These are phyloP conservation scores for Penicillium pancosmium DNA, from an alignment of 495 filamentous ascomycete genomes.

Conservation along the genomic window DNA sequence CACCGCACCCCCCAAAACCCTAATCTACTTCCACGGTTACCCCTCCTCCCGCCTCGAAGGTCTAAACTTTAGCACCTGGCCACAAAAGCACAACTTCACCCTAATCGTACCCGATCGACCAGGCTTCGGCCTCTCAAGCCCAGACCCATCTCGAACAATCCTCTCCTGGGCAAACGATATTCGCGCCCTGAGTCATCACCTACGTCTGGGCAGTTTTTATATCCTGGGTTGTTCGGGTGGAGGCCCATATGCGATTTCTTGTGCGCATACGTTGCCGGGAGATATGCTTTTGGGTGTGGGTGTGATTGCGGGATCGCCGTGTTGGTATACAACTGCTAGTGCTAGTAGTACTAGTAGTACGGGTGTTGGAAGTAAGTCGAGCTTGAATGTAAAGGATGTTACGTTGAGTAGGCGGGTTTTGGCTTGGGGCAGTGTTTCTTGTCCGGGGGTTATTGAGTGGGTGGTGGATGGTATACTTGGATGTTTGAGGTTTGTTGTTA, in stretches of 20 bases:
- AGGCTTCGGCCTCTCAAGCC: constrained; percentile 46
- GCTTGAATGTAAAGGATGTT: not conserved
- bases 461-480: not conserved
- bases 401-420: constrained; percentile 1
- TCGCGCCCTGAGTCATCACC: constrained; percentile 34
- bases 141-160: constrained; percentile 37
- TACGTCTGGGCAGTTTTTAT: constrained; percentile 37
- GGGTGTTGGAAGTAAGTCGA: constrained; percentile 13
- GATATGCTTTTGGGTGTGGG: constrained; percentile 35
- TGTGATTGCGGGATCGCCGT: constrained; percentile 36
- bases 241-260: constrained; percentile 50
- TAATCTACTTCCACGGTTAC: constrained; percentile 50
- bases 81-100: constrained; percentile 31
- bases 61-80: constrained; percentile 25
- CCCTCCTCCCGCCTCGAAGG: constrained; percentile 47
- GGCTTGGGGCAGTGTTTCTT: not conserved
- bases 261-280: constrained; percentile 29
- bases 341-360: too few relatives aligned
- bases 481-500: not conserved
- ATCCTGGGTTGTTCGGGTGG: constrained; percentile 51
- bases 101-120: constrained; percentile 47
- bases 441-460: not conserved
- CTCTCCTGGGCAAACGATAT: constrained; percentile 47
- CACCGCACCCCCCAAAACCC: too few relatives aligned
- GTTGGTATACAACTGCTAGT: constrained; percentile 28